Percentiles rank a stretch among this genome's conserved stretches.
These are phyloP conservation scores for Rutstroemia sp. DNA, from an alignment of 2,329 filamentous ascomycete genomes.

Conservation along the genomic window DNA sequence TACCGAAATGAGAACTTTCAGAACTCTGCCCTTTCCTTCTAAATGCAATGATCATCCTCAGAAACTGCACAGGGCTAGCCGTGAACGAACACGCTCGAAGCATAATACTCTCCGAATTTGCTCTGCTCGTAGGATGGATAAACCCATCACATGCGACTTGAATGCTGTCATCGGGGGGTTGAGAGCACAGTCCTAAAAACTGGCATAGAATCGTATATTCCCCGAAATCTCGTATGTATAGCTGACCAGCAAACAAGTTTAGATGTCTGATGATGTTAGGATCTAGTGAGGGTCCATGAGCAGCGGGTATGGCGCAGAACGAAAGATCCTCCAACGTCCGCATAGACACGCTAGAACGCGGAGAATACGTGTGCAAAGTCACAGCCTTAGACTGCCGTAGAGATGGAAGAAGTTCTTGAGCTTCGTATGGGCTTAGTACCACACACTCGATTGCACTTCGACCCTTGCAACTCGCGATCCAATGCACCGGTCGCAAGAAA, in stretches of 20 bases:
- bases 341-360: slow-evolving; percentile 35
- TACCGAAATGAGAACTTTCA: slow-evolving; percentile 39
- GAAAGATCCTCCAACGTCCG: slow-evolving; percentile 38
- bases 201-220: slow-evolving; percentile 48
- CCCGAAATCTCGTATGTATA: slow-evolving; percentile 48
- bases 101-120: slow-evolving; percentile 5
- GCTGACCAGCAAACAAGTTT: slow-evolving; percentile 60
- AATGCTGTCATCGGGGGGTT: slow-evolving; percentile 5
- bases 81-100: slow-evolving; percentile 25
- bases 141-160: slow-evolving; percentile 30
- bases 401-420: slow-evolving; percentile 38
- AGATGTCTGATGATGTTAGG: slow-evolving; percentile 37
- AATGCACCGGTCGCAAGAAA: slow-evolving; percentile 47
- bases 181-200: slow-evolving; percentile 42
- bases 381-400: slow-evolving; percentile 34
- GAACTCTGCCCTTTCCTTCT: slow-evolving; percentile 33
- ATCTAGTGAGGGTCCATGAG: slow-evolving; percentile 14
- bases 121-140: slow-evolving; percentile 15
- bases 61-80: slow-evolving; percentile 35
- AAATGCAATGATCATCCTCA: slow-evolving; percentile 31
- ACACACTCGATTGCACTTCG: slow-evolving; percentile 23
- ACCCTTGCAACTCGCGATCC: slow-evolving; percentile 37
- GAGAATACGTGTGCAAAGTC: slow-evolving; percentile 44
- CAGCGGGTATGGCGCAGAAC: slow-evolving; percentile 35
- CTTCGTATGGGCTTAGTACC: slow-evolving; percentile 56